Evolutionary conservation across 2,329 filamentous ascomycete species (phyloP).

Genomic region (Chrysosporium keratinophilum): DNA sequence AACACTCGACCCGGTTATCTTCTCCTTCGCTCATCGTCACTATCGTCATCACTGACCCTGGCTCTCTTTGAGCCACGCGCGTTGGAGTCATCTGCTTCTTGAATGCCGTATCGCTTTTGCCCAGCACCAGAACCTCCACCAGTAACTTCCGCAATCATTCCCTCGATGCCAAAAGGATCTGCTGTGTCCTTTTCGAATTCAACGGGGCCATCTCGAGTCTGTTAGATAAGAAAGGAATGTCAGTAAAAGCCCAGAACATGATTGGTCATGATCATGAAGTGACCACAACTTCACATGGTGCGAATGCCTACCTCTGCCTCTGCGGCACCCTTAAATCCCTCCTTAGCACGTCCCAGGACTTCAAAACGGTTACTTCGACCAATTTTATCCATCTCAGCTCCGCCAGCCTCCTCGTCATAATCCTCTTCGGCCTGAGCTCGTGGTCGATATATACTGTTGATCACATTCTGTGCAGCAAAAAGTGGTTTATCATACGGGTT

Average conservation of each 20-base stretch:
- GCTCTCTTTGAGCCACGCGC: slow-evolving; percentile 54
- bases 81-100: slow-evolving; percentile 29
- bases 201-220: slow-evolving; percentile 79
- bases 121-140: slow-evolving; percentile 41
- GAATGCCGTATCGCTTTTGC: slow-evolving; percentile 37
- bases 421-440: slow-evolving; percentile 61
- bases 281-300: slow-evolving; percentile 11
- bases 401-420: slow-evolving; percentile 66
- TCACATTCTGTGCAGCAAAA: slow-evolving; percentile 89
- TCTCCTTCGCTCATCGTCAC: slow-evolving; percentile 13
- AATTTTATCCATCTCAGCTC: slow-evolving; percentile 77
- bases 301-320: slow-evolving; percentile 59
- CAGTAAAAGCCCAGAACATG: too few species aligned
- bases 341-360: slow-evolving; percentile 66
- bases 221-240: slow-evolving; percentile 8
- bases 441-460: slow-evolving; percentile 87
- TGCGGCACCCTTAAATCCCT: slow-evolving; percentile 75
- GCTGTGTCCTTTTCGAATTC: slow-evolving; percentile 84
- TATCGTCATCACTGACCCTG: slow-evolving; percentile 61
- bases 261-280: slow-evolving; percentile 31
- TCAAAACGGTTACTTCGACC: slow-evolving; percentile 80
- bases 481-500: slow-evolving; percentile 95
- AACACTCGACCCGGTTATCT: slow-evolving; percentile 3
- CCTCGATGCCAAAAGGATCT: slow-evolving; percentile 90
- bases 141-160: slow-evolving; percentile 74